Percentiles rank a stretch among this genome's conserved stretches.
Evolutionary conservation across 768 basidiomycete genomes (phyloP).

Genomic region (Naematelia aurantialba): DNA sequence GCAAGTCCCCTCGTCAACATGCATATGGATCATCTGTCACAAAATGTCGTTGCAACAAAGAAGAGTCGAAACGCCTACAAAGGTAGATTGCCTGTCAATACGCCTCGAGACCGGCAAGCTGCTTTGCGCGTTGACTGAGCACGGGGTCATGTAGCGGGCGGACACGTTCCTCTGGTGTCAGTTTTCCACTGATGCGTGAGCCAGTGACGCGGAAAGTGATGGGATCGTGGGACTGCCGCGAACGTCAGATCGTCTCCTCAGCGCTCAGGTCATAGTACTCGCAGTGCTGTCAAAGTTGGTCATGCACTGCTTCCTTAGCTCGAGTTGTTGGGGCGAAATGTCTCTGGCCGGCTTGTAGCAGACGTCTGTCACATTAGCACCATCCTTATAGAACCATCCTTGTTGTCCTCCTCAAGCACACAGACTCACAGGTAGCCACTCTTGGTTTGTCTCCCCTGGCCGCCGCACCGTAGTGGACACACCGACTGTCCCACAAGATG

Average conservation of each 20-base stretch:
- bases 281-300: conserved; percentile 30
- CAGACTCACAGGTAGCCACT: conserved; percentile 46
- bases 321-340: conserved; percentile 26
- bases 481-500: conserved; percentile 49
- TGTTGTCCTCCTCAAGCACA: neutral
- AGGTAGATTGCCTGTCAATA: too few relatives aligned
- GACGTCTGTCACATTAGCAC: conserved; percentile 34
- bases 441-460: conserved; percentile 36
- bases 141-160: conserved; percentile 4
- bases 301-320: conserved; percentile 23
- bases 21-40: too few relatives aligned
- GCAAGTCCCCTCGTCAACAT: too few relatives aligned
- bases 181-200: neutral
- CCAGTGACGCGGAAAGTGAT: conserved; percentile 27
- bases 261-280: conserved; percentile 12
- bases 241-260: neutral
- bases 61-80: too few relatives aligned
- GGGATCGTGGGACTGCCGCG: conserved; percentile 36
- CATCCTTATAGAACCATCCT: neutral
- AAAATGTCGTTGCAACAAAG: too few relatives aligned
- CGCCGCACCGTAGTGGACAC: conserved; percentile 45
- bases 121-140: conserved; percentile 15
- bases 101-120: conserved; percentile 26
- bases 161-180: neutral
- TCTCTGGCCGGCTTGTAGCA: conserved; percentile 47